phyloP scores from a whole-genome alignment of 495 filamentous ascomycete genomes.

The Ramalina peruviana region DNA sequence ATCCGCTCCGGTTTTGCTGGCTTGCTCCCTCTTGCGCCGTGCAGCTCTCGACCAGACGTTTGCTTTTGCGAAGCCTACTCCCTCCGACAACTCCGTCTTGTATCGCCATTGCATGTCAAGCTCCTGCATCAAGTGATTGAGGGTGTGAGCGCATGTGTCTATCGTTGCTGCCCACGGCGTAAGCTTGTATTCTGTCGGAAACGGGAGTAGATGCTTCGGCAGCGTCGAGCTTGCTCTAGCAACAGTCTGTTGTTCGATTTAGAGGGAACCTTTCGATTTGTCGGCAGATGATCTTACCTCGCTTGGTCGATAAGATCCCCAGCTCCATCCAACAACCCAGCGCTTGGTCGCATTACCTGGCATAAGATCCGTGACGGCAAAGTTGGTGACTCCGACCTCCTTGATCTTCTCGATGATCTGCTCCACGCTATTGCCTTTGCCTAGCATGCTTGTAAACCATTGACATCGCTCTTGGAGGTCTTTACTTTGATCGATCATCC shows the following conservation, averaged over 20 bases:
- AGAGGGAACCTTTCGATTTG: background rate
- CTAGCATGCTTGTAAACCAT: constrained; percentile 91
- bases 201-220: constrained; percentile 47
- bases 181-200: constrained; percentile 42
- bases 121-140: constrained; percentile 27
- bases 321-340: constrained; percentile 88
- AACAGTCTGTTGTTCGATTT: constrained; percentile 25
- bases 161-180: constrained; percentile 10
- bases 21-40: constrained; percentile 34
- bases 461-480: constrained; percentile 42
- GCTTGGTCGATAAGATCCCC: constrained; percentile 49
- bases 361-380: constrained; percentile 65
- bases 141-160: constrained; percentile 17
- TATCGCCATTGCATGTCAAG: constrained; percentile 41
- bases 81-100: constrained; percentile 26
- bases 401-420: constrained; percentile 47
- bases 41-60: constrained; percentile 67
- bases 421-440: constrained; percentile 61
- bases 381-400: constrained; percentile 52
- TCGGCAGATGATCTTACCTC: constrained; percentile 27
- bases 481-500: constrained; percentile 64
- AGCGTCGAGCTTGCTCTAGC: constrained; percentile 41
- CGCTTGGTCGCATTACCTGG: constrained; percentile 69
- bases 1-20: constrained; percentile 1
- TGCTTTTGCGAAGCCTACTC: constrained; percentile 40